A percentile compares a stretch with the other conserved stretches of the same genome.
These are phyloP conservation scores for Taphrina wiesneri DNA, from an alignment of 1,139 yeast genomes.

Conservation along the genomic window DNA sequence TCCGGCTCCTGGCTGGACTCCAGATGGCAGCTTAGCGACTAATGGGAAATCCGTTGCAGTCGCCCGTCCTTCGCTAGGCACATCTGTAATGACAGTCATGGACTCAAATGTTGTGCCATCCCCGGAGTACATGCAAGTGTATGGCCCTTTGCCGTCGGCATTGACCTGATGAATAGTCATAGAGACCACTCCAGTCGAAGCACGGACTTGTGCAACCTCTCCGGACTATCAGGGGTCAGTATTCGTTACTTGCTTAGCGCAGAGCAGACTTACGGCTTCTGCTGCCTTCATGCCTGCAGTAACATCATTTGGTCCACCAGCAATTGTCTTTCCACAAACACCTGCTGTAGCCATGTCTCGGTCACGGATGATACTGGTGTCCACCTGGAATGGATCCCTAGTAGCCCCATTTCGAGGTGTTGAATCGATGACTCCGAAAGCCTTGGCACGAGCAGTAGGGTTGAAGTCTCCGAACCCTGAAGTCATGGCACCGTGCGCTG, in stretches of 20 bases:
- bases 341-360: slow-evolving; percentile 4
- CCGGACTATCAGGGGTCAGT: background rate
- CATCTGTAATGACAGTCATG: slow-evolving; percentile 13
- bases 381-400: slow-evolving; percentile 11
- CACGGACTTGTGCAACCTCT: slow-evolving; percentile 8
- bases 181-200: background rate
- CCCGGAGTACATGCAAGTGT: slow-evolving; percentile 4
- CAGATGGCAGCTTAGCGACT: slow-evolving; percentile 1
- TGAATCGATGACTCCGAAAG: background rate
- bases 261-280: background rate
- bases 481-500: slow-evolving; percentile 22
- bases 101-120: slow-evolving; percentile 5
- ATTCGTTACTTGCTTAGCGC: background rate
- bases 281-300: slow-evolving; percentile 2
- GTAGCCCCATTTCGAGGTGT: slow-evolving; percentile 15
- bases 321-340: slow-evolving; percentile 9
- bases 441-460: background rate
- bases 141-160: slow-evolving; percentile 30
- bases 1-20: slow-evolving; percentile 10
- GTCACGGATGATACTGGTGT: slow-evolving; percentile 15
- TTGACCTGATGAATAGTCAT: slow-evolving; percentile 29
- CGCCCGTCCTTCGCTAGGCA: slow-evolving; percentile 19
- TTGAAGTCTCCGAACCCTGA: background rate
- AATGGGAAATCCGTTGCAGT: slow-evolving; percentile 22
- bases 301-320: slow-evolving; percentile 14